Conservation (phyloP, 1,284 basidiomycete species). For the Xerocomus nothofagi region DNA sequence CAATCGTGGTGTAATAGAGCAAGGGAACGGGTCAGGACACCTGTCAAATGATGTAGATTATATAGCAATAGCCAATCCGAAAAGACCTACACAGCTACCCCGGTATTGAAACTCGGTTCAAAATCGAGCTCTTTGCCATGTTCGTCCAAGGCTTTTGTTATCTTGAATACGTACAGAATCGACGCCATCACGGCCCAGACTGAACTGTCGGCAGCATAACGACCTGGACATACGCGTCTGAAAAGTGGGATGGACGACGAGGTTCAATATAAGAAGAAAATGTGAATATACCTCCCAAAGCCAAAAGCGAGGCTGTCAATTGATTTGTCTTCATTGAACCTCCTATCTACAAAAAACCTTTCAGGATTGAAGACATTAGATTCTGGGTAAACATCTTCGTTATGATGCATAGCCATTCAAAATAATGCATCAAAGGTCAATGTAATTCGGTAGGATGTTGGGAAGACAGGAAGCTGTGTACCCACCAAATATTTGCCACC, state of each 20-base stretch:
- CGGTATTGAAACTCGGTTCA: constrained; percentile 16
- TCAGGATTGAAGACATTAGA: constrained; percentile 44
- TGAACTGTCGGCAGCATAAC: constrained; percentile 25
- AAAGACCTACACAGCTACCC: constrained; percentile 16
- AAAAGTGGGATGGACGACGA: background rate
- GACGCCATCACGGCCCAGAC: constrained; percentile 26
- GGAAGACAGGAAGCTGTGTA: background rate
- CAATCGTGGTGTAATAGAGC: constrained; percentile 13
- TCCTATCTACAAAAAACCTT: constrained; percentile 35
- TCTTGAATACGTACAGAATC: constrained; percentile 23
- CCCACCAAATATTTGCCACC: constrained; percentile 47
- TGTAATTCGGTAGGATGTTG: too few relatives aligned
- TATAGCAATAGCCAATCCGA: background rate
- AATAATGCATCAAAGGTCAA: constrained; percentile 1
- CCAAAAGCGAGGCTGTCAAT: constrained; percentile 39
- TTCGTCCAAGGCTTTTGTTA: constrained; percentile 19
- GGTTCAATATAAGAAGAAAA: background rate
- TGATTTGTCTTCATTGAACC: constrained; percentile 36
- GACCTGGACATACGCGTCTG: constrained; percentile 30
- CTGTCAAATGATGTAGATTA: constrained; percentile 8
- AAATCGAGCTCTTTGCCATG: constrained; percentile 20
- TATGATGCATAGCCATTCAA: constrained; percentile 44
- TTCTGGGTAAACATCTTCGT: constrained; percentile 40
- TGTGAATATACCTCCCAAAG: constrained; percentile 38
- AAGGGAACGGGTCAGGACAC: constrained; percentile 24